phyloP scores from a whole-genome alignment of 108 stramenopile genomes.

The Seminavis robusta region DNA sequence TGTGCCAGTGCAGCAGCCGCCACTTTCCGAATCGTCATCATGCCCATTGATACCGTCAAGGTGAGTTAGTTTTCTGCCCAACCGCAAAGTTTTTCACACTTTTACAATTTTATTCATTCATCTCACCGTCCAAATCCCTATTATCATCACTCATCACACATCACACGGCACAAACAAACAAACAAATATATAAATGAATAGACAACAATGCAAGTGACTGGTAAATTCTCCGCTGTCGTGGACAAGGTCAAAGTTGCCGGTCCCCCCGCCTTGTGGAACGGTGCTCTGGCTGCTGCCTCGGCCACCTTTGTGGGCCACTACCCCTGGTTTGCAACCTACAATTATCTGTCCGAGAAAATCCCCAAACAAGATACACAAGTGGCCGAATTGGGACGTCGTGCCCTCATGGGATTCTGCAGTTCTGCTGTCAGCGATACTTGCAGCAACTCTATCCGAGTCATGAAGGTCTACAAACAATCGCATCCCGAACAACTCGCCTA shows the following conservation, averaged over 20 bases:
- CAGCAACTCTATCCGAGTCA: constrained; percentile 96
- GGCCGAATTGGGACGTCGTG: constrained; percentile 87
- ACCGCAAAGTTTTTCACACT: not conserved
- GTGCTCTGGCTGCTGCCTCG: constrained; percentile 87
- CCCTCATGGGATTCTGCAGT: constrained; percentile 91
- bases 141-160: not conserved
- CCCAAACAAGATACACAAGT: constrained; percentile 89
- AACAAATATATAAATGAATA: not conserved
- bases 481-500: constrained; percentile 84
- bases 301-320: constrained; percentile 99
- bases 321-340: constrained; percentile 97
- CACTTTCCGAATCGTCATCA: constrained; percentile 91
- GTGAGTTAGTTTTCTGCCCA: not conserved
- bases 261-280: constrained; percentile 88
- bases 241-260: constrained; percentile 87
- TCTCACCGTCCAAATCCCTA: not conserved
- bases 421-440: constrained; percentile 92
- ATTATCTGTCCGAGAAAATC: constrained; percentile 86
- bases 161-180: not conserved
- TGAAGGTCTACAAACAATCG: constrained; percentile 99
- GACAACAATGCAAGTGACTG: constrained; percentile 96
- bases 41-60: constrained; percentile 89
- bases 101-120: not conserved
- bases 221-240: constrained; percentile 85
- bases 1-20: constrained; percentile 85